These are phyloP conservation scores for Rhododendron ferrugineum DNA, from an alignment of 148 eudicot genomes.

Conservation along the genomic window DNA sequence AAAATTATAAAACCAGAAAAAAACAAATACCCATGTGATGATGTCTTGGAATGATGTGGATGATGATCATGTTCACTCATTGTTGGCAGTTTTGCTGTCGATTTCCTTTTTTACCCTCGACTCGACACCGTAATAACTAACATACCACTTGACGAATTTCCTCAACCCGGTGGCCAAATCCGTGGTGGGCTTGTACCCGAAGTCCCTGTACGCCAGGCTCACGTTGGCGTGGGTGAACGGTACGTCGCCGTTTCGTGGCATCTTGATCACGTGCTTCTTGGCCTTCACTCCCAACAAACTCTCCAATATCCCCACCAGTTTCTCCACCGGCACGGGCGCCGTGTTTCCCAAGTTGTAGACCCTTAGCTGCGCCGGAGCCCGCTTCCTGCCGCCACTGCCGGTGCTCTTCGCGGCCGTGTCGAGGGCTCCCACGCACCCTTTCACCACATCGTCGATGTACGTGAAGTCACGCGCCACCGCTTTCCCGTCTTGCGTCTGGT, in stretches of 20 bases:
- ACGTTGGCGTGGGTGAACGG: slow-evolving; percentile 94
- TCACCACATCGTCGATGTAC: slow-evolving; percentile 79
- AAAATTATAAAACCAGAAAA: not conserved
- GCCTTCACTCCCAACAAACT: slow-evolving; percentile 57
- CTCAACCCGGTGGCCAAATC: slow-evolving; percentile 75
- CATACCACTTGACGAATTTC: slow-evolving; percentile 93
- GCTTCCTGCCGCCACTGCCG: slow-evolving; percentile 89
- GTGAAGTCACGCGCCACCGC: slow-evolving; percentile 98
- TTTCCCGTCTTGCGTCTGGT: slow-evolving; percentile 52
- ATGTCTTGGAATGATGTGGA: slow-evolving; percentile 8
- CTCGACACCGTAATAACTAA: slow-evolving; percentile 70
- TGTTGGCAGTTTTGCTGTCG: slow-evolving; percentile 1
- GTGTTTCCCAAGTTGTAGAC: slow-evolving; percentile 89
- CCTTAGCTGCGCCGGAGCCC: slow-evolving; percentile 70
- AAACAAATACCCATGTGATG: slow-evolving; percentile 16
- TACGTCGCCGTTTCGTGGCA: slow-evolving; percentile 96
- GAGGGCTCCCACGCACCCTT: slow-evolving; percentile 78
- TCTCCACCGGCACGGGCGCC: slow-evolving; percentile 69
- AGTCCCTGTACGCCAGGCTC: slow-evolving; percentile 63
- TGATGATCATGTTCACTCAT: not conserved
- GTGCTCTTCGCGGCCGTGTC: slow-evolving; percentile 97
- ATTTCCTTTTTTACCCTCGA: slow-evolving; percentile 59
- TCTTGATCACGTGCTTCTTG: slow-evolving; percentile 67
- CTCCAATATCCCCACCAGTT: slow-evolving; percentile 66
- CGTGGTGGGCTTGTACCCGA: slow-evolving; percentile 84